Evolutionary conservation across 2,329 filamentous ascomycete genomes (phyloP).

Genomic region (Sclerotiophoma versabilis): DNA sequence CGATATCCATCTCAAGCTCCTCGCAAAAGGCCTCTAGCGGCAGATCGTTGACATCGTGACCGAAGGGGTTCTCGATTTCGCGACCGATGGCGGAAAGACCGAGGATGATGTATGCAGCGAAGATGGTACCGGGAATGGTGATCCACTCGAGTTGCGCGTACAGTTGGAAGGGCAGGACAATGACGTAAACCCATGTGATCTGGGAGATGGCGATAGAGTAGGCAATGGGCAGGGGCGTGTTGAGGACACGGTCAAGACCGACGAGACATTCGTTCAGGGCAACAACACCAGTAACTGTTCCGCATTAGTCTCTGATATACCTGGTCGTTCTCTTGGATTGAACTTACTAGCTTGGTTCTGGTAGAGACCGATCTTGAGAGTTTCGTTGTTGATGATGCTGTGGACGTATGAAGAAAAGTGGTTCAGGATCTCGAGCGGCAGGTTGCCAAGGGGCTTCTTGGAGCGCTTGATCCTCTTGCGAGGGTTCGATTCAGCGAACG

Average conservation of each 20-base stretch:
- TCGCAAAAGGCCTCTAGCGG: conserved; percentile 73
- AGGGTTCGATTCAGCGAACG: conserved; percentile 79
- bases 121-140: conserved; percentile 77
- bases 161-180: conserved; percentile 83
- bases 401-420: conserved; percentile 74
- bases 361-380: conserved; percentile 64
- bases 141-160: conserved; percentile 70
- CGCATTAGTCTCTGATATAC: background rate
- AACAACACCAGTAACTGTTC: conserved; percentile 64
- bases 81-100: conserved; percentile 77
- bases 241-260: conserved; percentile 78
- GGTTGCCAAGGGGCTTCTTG: conserved; percentile 76
- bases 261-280: conserved; percentile 75
- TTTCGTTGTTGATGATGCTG: conserved; percentile 62
- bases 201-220: conserved; percentile 86
- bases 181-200: conserved; percentile 84
- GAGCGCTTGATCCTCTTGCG: conserved; percentile 78
- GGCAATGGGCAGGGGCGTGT: conserved; percentile 81
- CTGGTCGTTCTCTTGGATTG: background rate
- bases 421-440: conserved; percentile 82
- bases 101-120: conserved; percentile 82
- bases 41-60: conserved; percentile 79
- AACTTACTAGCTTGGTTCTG: conserved; percentile 61
- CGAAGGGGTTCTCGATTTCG: conserved; percentile 87
- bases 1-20: conserved; percentile 75